A percentile compares a stretch with the other conserved stretches of the same genome.
phyloP scores from a whole-genome alignment of 441 rosid genomes.

The Adansonia rubrostipa region DNA sequence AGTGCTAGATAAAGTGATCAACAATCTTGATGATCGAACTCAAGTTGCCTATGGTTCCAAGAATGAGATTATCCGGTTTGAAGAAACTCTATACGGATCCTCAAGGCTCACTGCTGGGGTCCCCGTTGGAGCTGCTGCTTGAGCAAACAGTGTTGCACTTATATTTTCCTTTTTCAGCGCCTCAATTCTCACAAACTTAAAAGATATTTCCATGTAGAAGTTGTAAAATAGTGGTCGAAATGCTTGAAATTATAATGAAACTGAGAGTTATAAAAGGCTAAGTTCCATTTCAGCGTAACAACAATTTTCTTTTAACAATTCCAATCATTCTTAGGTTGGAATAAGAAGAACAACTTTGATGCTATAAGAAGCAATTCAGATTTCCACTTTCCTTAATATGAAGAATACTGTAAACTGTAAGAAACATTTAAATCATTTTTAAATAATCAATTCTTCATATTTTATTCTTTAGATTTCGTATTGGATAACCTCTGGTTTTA shows the following conservation, averaged over 20 bases:
- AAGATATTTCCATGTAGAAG: conserved; percentile 22
- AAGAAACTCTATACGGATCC: conserved; percentile 80
- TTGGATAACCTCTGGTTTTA: neutral
- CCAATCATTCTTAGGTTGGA: conserved; percentile 1
- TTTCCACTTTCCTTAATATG: neutral
- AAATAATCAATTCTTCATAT: neutral
- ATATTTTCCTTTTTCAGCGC: too few species aligned
- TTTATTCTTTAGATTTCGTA: neutral
- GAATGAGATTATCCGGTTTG: conserved; percentile 77
- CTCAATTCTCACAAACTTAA: conserved; percentile 4
- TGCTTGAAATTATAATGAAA: neutral
- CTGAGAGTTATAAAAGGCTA: neutral
- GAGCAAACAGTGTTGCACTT: too few species aligned
- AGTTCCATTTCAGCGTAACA: neutral
- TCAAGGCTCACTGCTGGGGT: conserved; percentile 79
- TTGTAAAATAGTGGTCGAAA: neutral
- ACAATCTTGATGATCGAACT: conserved; percentile 82
- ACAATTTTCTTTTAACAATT: neutral
- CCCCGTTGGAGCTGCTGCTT: conserved; percentile 78
- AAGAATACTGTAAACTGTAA: neutral
- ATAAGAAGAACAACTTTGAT: neutral
- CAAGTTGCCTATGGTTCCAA: conserved; percentile 97
- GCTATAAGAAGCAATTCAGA: neutral
- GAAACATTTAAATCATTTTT: neutral
- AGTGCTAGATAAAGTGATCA: conserved; percentile 76